These are phyloP conservation scores for Tolypocladium pustulatum DNA, from an alignment of 2,329 filamentous ascomycete genomes.

Conservation along the genomic window DNA sequence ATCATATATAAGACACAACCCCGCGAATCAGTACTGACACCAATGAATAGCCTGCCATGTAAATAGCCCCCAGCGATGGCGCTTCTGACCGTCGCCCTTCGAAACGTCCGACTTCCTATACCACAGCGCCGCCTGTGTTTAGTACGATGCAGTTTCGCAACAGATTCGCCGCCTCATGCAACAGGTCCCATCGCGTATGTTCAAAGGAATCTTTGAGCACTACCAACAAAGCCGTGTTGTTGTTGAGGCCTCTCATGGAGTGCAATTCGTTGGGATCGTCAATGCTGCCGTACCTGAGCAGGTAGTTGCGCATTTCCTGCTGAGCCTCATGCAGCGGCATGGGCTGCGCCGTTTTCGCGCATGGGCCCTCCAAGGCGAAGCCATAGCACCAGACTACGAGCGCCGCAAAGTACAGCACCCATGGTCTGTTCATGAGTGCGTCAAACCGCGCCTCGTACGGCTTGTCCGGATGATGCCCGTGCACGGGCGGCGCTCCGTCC, in stretches of 20 bases:
- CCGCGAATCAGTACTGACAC: background rate
- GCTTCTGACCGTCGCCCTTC: background rate
- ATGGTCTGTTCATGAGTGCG: constrained; percentile 80
- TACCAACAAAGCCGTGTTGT: constrained; percentile 70
- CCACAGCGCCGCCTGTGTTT: constrained; percentile 18
- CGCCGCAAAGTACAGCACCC: constrained; percentile 89
- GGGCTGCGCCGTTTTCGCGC: constrained; percentile 41
- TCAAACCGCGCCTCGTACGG: constrained; percentile 79
- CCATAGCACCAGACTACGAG: constrained; percentile 95
- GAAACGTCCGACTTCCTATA: constrained; percentile 2
- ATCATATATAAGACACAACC: background rate
- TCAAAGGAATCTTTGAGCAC: constrained; percentile 73
- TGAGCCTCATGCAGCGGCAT: constrained; percentile 54
- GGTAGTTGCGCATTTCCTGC: constrained; percentile 68
- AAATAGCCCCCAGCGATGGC: background rate
- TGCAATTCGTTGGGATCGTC: constrained; percentile 68
- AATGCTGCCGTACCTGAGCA: constrained; percentile 62
- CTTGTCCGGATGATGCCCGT: constrained; percentile 21
- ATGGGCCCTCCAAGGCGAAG: constrained; percentile 76
- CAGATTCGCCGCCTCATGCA: constrained; percentile 76
- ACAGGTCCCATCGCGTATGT: constrained; percentile 79
- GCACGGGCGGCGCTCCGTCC: background rate
- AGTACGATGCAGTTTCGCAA: constrained; percentile 67
- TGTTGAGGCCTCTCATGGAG: constrained; percentile 64
- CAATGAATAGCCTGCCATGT: background rate